Percentiles rank a stretch among this genome's conserved stretches.
These are phyloP conservation scores for Macrophomina pseudophaseolina DNA, from an alignment of 2,329 filamentous ascomycete genomes.

Conservation along the genomic window DNA sequence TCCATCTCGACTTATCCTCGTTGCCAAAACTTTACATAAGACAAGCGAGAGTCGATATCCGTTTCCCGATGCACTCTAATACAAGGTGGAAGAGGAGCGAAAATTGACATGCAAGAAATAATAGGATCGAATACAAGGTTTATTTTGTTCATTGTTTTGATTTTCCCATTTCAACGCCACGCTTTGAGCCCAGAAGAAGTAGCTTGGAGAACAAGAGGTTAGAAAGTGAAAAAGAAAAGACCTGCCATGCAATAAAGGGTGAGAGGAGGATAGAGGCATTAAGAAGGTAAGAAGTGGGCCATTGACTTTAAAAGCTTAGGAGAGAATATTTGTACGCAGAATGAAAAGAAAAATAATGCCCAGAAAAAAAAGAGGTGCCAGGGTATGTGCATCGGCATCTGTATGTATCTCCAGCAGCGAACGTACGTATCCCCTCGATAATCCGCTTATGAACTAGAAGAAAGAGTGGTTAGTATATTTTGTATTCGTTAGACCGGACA, in stretches of 20 bases:
- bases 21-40: not conserved
- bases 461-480: not conserved
- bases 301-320: not conserved
- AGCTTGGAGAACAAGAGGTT: slow-evolving; percentile 2
- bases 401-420: not conserved
- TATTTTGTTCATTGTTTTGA: not conserved
- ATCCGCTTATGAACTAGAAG: not conserved
- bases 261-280: not conserved
- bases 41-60: not conserved
- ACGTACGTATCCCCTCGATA: not conserved
- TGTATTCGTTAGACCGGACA: not conserved
- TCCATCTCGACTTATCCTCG: not conserved
- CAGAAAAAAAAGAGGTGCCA: not conserved
- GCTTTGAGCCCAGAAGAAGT: not conserved
- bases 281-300: not conserved
- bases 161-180: slow-evolving; percentile 12
- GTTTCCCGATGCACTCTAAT: not conserved
- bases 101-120: slow-evolving; percentile 1
- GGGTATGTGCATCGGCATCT: slow-evolving; percentile 4
- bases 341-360: not conserved
- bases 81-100: slow-evolving; percentile 3
- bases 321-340: not conserved
- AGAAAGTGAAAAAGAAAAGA: not conserved
- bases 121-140: slow-evolving; percentile 24
- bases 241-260: not conserved